phyloP scores from a whole-genome alignment of 176 grass and related monocot genomes.

The Calamus simplicifolius region DNA sequence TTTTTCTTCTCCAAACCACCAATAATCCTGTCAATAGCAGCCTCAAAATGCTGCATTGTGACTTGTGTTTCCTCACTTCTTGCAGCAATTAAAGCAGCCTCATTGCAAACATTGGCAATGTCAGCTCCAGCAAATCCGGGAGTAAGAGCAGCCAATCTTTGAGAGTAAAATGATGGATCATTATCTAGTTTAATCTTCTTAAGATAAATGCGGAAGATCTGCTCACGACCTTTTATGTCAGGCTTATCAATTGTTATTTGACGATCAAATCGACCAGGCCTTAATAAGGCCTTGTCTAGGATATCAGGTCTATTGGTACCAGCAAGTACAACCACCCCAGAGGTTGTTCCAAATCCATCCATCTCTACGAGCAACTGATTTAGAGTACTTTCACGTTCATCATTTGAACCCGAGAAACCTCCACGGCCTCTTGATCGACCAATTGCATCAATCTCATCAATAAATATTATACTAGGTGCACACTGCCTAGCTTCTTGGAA shows the following conservation, averaged over 20 bases:
- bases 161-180: conserved; percentile 77
- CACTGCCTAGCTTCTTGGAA: conserved; percentile 81
- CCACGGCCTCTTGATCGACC: conserved; percentile 70
- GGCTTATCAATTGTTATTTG: conserved; percentile 90
- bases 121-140: conserved; percentile 94
- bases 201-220: conserved; percentile 90
- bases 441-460: conserved; percentile 97
- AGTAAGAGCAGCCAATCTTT: conserved; percentile 83
- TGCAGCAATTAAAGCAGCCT: conserved; percentile 81
- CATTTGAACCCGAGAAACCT: conserved; percentile 47
- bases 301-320: conserved; percentile 93
- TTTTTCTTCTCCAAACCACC: conserved; percentile 98
- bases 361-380: conserved; percentile 95
- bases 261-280: conserved; percentile 93
- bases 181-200: conserved; percentile 87
- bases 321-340: conserved; percentile 81
- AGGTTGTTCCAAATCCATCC: conserved; percentile 92
- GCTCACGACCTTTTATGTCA: conserved; percentile 76
- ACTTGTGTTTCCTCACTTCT: conserved; percentile 48
- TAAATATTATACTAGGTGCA: conserved; percentile 86
- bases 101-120: conserved; percentile 95
- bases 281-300: conserved; percentile 85
- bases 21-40: conserved; percentile 85
- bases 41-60: conserved; percentile 79
- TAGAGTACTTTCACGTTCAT: conserved; percentile 87